Evolutionary conservation across 805 yeast species (phyloP).

Genomic region (Torulaspora franciscae): DNA sequence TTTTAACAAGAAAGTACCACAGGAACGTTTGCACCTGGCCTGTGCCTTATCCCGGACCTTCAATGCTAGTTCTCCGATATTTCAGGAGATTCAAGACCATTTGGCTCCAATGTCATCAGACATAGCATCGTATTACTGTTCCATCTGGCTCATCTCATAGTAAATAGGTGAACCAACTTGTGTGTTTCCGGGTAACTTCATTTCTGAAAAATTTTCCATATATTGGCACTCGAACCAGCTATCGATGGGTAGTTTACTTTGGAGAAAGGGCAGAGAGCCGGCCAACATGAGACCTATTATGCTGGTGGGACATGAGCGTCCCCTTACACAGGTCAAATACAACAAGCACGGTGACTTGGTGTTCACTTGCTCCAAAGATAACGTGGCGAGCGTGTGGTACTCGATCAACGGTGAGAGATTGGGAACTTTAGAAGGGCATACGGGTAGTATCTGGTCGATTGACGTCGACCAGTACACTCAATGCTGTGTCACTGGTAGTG

Average conservation of each 20-base stretch:
- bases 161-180: too few species aligned
- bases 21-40: too few species aligned
- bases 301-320: conserved; percentile 95
- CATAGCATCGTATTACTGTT: too few species aligned
- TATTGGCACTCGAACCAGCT: background rate
- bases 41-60: too few species aligned
- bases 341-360: conserved; percentile 93
- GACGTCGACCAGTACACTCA: conserved; percentile 73
- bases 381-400: conserved; percentile 86
- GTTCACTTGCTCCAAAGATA: conserved; percentile 89
- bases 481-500: conserved; percentile 80
- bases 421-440: conserved; percentile 86
- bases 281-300: conserved; percentile 56
- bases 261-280: background rate
- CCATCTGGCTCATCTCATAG: too few species aligned
- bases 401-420: conserved; percentile 93
- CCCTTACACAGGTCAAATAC: conserved; percentile 91
- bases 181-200: conserved; percentile 4
- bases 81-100: too few species aligned
- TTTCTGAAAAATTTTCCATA: conserved; percentile 6
- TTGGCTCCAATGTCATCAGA: too few species aligned
- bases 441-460: conserved; percentile 92
- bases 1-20: too few species aligned
- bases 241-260: background rate
- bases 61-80: too few species aligned